Percentiles rank a stretch among this genome's conserved stretches.
Conservation (phyloP, 345 rosid species). For the Conringia planisiliqua region DNA sequence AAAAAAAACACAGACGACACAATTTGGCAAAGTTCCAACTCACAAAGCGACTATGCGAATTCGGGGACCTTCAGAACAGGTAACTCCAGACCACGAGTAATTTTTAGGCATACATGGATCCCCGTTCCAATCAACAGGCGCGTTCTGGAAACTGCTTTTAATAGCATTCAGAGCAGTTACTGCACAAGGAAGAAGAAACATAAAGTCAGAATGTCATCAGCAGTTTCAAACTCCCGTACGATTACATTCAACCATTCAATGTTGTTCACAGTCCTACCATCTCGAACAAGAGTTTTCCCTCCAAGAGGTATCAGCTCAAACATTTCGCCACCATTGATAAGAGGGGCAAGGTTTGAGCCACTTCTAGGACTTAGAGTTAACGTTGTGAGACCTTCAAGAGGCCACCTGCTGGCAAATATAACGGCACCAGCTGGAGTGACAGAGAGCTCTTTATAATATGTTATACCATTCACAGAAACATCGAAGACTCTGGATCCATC, state of each 20-base stretch:
- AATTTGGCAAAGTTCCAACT: conserved; percentile 35
- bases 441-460: conserved; percentile 56
- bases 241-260: not conserved
- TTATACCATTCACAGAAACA: conserved; percentile 54
- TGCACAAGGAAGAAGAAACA: conserved; percentile 26
- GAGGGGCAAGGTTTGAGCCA: conserved; percentile 54
- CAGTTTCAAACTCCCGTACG: not conserved
- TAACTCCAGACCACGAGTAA: conserved; percentile 78
- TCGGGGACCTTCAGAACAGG: conserved; percentile 61
- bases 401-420: conserved; percentile 67
- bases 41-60: conserved; percentile 69
- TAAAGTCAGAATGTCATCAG: not conserved
- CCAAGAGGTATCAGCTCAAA: conserved; percentile 51
- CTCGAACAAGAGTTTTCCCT: conserved; percentile 72
- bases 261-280: conserved; percentile 50
- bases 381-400: conserved; percentile 58
- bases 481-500: conserved; percentile 48
- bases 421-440: conserved; percentile 55
- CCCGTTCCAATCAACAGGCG: conserved; percentile 79
- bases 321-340: conserved; percentile 80
- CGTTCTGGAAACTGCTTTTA: conserved; percentile 45
- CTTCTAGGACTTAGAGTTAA: conserved; percentile 51
- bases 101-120: conserved; percentile 81
- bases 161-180: conserved; percentile 53
- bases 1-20: not conserved